Evolutionary conservation across 2,329 filamentous ascomycete species (phyloP).

Genomic region (Aspergillus versicolor): DNA sequence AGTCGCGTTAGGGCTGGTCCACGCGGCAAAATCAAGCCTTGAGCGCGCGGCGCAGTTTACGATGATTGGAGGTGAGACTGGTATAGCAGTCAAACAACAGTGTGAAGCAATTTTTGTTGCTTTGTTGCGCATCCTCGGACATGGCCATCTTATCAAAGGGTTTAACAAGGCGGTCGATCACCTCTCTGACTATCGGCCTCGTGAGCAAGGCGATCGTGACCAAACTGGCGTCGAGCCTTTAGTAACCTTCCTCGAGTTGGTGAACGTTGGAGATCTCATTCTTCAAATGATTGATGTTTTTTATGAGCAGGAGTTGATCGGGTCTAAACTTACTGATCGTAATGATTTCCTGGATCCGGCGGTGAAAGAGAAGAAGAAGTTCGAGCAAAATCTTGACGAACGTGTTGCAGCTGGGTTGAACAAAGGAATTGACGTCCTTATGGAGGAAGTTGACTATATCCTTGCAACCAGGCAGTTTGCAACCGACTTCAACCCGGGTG

Average conservation of each 20-base stretch:
- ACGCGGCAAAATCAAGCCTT: slow-evolving; percentile 81
- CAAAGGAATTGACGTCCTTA: slow-evolving; percentile 96
- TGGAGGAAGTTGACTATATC: slow-evolving; percentile 97
- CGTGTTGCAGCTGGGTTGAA: slow-evolving; percentile 92
- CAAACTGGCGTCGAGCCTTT: slow-evolving; percentile 79
- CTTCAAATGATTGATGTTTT: slow-evolving; percentile 99
- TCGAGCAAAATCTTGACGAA: slow-evolving; percentile 98
- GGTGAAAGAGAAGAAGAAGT: slow-evolving; percentile 93
- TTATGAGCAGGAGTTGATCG: slow-evolving; percentile 89
- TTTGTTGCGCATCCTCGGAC: slow-evolving; percentile 79
- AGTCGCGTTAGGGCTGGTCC: slow-evolving; percentile 84
- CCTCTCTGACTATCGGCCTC: slow-evolving; percentile 85
- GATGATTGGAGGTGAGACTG: slow-evolving; percentile 72
- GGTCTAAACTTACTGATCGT: slow-evolving; percentile 77
- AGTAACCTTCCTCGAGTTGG: slow-evolving; percentile 92
- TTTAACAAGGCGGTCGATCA: slow-evolving; percentile 93
- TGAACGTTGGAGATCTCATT: slow-evolving; percentile 96
- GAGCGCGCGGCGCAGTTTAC: slow-evolving; percentile 84
- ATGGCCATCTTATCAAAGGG: slow-evolving; percentile 83
- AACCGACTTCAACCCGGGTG: slow-evolving; percentile 82
- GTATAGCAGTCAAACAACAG: slow-evolving; percentile 80
- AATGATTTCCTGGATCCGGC: slow-evolving; percentile 94
- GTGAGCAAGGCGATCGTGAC: slow-evolving; percentile 65
- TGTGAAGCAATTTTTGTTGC: slow-evolving; percentile 86
- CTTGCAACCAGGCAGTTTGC: slow-evolving; percentile 83